Base-by-base conservation (phyloP, 768 basidiomycete species). In the Lentinus brumalis region DNA sequence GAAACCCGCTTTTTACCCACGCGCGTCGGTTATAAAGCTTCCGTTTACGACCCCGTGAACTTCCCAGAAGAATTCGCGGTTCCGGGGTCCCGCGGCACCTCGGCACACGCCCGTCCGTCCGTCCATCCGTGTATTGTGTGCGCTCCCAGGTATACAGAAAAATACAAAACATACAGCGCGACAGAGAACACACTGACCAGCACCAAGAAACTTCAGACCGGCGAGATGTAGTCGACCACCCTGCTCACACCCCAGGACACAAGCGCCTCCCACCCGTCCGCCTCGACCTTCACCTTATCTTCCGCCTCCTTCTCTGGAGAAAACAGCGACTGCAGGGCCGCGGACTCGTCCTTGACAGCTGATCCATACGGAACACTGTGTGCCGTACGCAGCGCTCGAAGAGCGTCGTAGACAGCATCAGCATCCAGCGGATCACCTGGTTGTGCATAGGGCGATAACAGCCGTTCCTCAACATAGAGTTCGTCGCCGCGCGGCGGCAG, bases 391-490 rank as follows among this genome's bases (percentile, higher is more conserved):
- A 74, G 73, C 42, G 68, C 67, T 45, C 70, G 65, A 44, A 78
- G 67, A 41, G 67, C 64, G 39, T 71, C 66, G 66, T 77, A 75
- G 60, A 77, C 66, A 56, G 73, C 74, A 30, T 78, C 74, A 55
- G 75, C 68, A 63, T 79, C 79, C 51, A 74, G 69, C 11, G 71
- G 73, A 51, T 77, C 74, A 49, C 74, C 75, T 32, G 62, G 9
- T 57, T 71, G 70, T 4, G 60, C 54, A 53, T 76, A 76, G 14
- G 76, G 74, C 60, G 75, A 78, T 62, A 77, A 65, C 65, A 78
- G 63, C 39, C 57, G 59, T 44, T 67, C 64, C 18, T 65, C 60
- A 52, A 51, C 51, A 51, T 61, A 58, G 30, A 31, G 44, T 54
- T 60, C 56, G 52, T 57, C 59, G 16, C 54, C 59, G 56, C 54